Evolutionary conservation across 495 filamentous ascomycete species (phyloP).

Genomic region (Daldinia childiae): DNA sequence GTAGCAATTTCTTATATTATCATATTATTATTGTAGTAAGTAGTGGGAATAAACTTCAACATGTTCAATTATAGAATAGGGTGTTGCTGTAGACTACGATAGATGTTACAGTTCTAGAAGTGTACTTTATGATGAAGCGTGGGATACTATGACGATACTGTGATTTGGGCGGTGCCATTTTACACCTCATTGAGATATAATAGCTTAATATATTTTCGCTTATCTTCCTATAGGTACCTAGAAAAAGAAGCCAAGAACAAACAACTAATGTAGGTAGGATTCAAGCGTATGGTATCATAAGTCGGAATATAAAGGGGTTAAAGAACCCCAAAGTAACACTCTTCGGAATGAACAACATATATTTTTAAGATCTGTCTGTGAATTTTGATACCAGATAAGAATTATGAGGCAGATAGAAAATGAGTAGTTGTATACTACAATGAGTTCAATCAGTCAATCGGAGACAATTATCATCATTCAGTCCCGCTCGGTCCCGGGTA

Average conservation of each 20-base stretch:
- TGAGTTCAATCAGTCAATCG: not conserved
- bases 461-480: not conserved
- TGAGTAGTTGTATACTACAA: not conserved
- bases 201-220: not conserved
- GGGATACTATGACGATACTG: not conserved
- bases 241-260: not conserved
- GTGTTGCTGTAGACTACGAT: no score
- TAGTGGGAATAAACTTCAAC: not conserved
- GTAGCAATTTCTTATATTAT: not conserved
- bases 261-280: not conserved
- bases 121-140: not conserved
- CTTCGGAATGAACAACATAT: not conserved
- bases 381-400: not conserved
- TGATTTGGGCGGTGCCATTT: not conserved
- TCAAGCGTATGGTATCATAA: not conserved
- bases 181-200: not conserved
- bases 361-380: not conserved
- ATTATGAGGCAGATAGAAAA: not conserved
- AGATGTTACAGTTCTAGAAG: no score
- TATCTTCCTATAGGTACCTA: not conserved
- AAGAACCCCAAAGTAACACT: not conserved
- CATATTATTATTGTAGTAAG: not conserved
- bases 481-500: not conserved
- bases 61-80: no score
- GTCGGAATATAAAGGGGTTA: not conserved